phyloP scores from a whole-genome alignment of 768 basidiomycete genomes.

The Boletus rubroflammeus region DNA sequence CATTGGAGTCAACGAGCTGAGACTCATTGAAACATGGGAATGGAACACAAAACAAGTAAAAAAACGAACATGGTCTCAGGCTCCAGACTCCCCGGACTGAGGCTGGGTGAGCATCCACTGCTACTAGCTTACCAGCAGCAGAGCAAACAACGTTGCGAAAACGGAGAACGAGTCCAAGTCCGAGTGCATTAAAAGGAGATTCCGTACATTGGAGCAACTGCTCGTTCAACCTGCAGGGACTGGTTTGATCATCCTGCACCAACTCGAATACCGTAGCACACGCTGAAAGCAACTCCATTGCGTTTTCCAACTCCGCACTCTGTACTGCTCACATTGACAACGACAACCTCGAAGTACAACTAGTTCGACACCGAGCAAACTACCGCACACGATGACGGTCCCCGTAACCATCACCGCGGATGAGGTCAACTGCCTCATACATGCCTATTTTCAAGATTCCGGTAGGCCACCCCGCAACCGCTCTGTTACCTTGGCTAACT shows the following conservation, averaged over 20 bases:
- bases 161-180: background rate
- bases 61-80: background rate
- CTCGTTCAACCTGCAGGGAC: background rate
- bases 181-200: background rate
- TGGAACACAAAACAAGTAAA: background rate
- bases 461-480: slow-evolving; percentile 39
- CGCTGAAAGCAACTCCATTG: background rate
- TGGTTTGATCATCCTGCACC: background rate
- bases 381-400: slow-evolving; percentile 31
- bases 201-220: background rate
- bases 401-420: slow-evolving; percentile 70
- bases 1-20: background rate
- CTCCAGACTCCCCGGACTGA: background rate
- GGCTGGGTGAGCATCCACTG: background rate
- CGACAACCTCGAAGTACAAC: background rate
- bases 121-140: too few relatives aligned
- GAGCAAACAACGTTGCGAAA: background rate
- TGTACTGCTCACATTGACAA: background rate
- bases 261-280: background rate
- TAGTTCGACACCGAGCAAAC: background rate
- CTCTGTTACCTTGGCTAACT: slow-evolving; percentile 7
- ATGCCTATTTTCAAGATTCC: slow-evolving; percentile 81
- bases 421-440: slow-evolving; percentile 81
- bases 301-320: slow-evolving; percentile 29
- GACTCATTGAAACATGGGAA: too few relatives aligned